Conservation (phyloP, 768 basidiomycete species). For the Epithele typhae region DNA sequence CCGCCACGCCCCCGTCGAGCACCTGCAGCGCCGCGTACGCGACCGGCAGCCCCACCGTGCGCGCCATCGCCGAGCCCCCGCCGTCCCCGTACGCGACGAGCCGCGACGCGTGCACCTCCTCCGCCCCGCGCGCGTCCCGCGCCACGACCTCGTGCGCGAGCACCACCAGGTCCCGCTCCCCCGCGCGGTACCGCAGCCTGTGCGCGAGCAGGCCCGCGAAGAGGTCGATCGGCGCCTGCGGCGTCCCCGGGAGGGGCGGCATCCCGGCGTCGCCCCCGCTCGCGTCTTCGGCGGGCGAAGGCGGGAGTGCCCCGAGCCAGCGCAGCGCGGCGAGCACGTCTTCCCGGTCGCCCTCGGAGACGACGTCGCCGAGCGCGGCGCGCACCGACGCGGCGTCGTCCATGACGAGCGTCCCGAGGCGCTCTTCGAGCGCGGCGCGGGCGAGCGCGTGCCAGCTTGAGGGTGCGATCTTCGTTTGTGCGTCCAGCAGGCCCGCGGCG, state of each 20-base stretch:
- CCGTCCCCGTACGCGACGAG: constrained; percentile 58
- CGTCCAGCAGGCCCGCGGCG: constrained; percentile 62
- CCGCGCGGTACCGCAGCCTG: constrained; percentile 60
- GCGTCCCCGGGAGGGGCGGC: constrained; percentile 40
- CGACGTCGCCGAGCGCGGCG: constrained; percentile 28
- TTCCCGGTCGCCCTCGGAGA: constrained; percentile 18
- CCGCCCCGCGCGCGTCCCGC: constrained; percentile 22
- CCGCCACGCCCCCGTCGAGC: constrained; percentile 48
- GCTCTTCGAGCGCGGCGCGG: constrained; percentile 30
- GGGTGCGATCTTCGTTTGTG: constrained; percentile 28
- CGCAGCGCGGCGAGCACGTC: constrained; percentile 37
- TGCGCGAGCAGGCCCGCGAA: constrained; percentile 70
- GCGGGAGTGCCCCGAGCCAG: constrained; percentile 40
- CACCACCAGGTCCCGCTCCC: constrained; percentile 84
- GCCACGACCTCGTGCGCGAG: constrained; percentile 81
- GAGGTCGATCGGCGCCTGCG: constrained; percentile 60
- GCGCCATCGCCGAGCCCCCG: constrained; percentile 78
- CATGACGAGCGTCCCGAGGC: constrained; percentile 23
- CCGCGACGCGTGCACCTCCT: constrained; percentile 60
- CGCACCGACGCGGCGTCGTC: constrained; percentile 29
- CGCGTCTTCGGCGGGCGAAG: constrained; percentile 13
- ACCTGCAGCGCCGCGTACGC: constrained; percentile 76
- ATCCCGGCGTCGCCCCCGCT: constrained; percentile 19
- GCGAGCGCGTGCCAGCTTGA: constrained; percentile 37
- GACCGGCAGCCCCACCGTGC: constrained; percentile 84